These are phyloP conservation scores for Colletotrichum sp. DNA, from an alignment of 2,329 filamentous ascomycete genomes.

Conservation along the genomic window DNA sequence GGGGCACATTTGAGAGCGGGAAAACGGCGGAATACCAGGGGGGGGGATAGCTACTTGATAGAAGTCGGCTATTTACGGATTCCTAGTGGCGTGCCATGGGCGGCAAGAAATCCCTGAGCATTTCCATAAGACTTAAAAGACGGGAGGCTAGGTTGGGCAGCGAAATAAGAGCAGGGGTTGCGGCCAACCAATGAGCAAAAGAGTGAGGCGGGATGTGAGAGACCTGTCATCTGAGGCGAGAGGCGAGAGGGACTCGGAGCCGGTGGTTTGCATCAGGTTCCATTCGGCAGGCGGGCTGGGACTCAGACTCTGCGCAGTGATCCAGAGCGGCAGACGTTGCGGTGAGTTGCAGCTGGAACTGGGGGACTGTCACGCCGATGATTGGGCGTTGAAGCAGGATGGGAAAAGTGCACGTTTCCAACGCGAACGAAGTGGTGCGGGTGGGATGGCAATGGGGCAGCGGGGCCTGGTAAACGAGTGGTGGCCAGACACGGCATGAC, in stretches of 20 bases:
- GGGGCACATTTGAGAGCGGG: background rate
- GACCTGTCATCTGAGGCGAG: background rate
- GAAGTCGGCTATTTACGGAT: background rate
- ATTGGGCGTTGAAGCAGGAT: background rate
- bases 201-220: background rate
- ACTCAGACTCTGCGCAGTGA: background rate
- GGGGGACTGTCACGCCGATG: background rate
- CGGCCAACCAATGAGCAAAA: background rate
- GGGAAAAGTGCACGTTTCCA: background rate
- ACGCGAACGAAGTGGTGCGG: background rate
- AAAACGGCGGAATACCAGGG: background rate
- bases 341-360: background rate
- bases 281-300: background rate
- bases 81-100: background rate
- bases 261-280: background rate
- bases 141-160: background rate
- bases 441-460: background rate
- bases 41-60: background rate
- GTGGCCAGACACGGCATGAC: constrained; percentile 4
- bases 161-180: background rate
- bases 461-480: background rate
- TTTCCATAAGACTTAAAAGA: background rate
- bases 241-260: background rate
- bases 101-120: background rate
- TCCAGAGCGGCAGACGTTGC: background rate